Conservation (phyloP, 257 asterid genomes). For the Marsdenia floribunda region DNA sequence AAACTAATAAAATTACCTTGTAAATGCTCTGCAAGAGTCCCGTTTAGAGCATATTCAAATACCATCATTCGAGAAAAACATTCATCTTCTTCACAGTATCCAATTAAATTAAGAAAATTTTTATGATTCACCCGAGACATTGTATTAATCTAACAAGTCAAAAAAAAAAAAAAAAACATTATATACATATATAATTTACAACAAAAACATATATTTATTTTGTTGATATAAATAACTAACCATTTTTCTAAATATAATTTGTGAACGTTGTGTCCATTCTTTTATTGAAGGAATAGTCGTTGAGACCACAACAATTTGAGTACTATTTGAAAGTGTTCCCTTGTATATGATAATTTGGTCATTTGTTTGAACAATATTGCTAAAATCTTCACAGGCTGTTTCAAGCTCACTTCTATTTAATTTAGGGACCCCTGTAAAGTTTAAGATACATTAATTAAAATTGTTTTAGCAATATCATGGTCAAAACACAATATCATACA, state of each 20-base stretch:
- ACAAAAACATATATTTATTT: not conserved
- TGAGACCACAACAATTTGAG: conserved; percentile 80
- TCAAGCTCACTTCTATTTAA: conserved; percentile 76
- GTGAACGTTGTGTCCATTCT: conserved; percentile 78
- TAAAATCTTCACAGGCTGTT: conserved; percentile 92
- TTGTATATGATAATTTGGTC: conserved; percentile 65
- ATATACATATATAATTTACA: not conserved
- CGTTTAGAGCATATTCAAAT: conserved; percentile 94
- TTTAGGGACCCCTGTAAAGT: conserved; percentile 75
- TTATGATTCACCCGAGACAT: conserved; percentile 88
- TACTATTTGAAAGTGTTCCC: conserved; percentile 92
- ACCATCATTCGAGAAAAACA: conserved; percentile 96
- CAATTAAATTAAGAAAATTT: conserved; percentile 81
- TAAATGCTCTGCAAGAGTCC: conserved; percentile 74
- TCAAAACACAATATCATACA: not conserved
- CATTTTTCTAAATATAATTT: conserved; percentile 64
- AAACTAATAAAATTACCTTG: conserved; percentile 46
- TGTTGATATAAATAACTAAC: conserved; percentile 26
- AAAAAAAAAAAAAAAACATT: not conserved
- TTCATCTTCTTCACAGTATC: conserved; percentile 85
- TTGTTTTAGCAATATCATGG: not conserved
- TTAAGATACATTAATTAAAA: conserved; percentile 1
- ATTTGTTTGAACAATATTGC: conserved; percentile 52
- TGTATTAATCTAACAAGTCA: conserved; percentile 52
- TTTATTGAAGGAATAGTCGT: conserved; percentile 50